These are phyloP conservation scores for Thielaviopsis punctulata DNA, from an alignment of 2,329 filamentous ascomycete species.

Conservation along the genomic window DNA sequence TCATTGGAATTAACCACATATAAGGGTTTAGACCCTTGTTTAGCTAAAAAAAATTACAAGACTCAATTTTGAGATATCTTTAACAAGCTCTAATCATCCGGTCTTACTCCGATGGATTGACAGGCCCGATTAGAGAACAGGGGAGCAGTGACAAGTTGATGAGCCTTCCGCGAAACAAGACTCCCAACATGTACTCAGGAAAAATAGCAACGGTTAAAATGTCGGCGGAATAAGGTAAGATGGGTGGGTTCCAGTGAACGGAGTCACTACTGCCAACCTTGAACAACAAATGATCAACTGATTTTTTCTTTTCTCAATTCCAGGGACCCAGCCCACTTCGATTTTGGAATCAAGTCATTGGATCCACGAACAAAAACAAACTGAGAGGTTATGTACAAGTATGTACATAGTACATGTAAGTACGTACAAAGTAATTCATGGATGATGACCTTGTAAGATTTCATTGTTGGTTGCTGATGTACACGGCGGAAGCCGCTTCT, in stretches of 20 bases:
- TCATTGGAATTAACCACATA: neutral
- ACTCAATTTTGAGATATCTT: no score
- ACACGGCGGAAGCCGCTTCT: neutral
- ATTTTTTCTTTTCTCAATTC: neutral
- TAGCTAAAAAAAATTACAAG: no score
- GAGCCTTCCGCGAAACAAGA: no score
- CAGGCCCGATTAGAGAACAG: conserved; percentile 13
- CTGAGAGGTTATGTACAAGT: neutral
- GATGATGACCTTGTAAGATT: no score
- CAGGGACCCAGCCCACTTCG: neutral
- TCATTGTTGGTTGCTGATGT: no score
- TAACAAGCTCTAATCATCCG: neutral
- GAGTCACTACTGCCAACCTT: neutral
- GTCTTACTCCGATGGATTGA: neutral
- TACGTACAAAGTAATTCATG: no score
- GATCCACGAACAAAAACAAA: neutral
- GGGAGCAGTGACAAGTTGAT: conserved; percentile 10
- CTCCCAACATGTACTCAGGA: no score
- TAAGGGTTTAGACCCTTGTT: neutral
- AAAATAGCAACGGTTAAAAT: no score
- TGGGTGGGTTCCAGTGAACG: neutral
- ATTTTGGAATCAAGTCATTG: neutral
- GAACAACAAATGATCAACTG: neutral
- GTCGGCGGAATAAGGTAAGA: no score
- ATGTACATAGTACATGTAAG: no score